These are phyloP conservation scores for Penicillium sp. DNA, from an alignment of 2,329 filamentous ascomycete species.

Conservation along the genomic window DNA sequence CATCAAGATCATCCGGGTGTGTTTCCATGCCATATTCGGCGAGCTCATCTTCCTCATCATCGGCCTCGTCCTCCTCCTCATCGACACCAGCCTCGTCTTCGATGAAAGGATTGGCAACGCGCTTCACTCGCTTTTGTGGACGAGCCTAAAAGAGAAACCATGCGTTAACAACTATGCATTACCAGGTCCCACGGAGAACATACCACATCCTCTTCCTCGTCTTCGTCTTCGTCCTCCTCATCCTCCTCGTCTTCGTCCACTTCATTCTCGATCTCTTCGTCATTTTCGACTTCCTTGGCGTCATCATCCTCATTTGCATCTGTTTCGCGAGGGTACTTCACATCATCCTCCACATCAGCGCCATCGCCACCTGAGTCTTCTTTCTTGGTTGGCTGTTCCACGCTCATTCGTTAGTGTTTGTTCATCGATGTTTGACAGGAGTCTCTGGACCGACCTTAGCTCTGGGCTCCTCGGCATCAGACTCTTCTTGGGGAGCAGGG, in stretches of 20 bases:
- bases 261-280: constrained; percentile 58
- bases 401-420: constrained; percentile 15
- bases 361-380: constrained; percentile 34
- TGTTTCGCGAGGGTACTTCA: constrained; percentile 28
- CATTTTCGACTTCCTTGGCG: constrained; percentile 42
- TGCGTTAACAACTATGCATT: constrained; percentile 9
- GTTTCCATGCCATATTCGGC: constrained; percentile 80
- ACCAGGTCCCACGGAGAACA: constrained; percentile 11
- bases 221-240: constrained; percentile 45
- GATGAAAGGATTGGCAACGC: constrained; percentile 75
- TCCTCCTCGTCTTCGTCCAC: constrained; percentile 44
- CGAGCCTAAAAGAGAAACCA: constrained; percentile 38
- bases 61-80: constrained; percentile 76
- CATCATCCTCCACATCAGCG: constrained; percentile 37
- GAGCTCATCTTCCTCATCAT: constrained; percentile 81
- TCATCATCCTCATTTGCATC: constrained; percentile 36
- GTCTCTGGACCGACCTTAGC: constrained; percentile 21
- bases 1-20: constrained; percentile 80
- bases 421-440: constrained; percentile 8
- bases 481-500: constrained; percentile 63
- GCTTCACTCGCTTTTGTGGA: constrained; percentile 69
- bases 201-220: constrained; percentile 48
- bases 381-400: constrained; percentile 22
- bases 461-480: constrained; percentile 55
- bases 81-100: constrained; percentile 98